phyloP scores from a whole-genome alignment of 306 rosid genomes.

The Pterocarpus macrocarpus region DNA sequence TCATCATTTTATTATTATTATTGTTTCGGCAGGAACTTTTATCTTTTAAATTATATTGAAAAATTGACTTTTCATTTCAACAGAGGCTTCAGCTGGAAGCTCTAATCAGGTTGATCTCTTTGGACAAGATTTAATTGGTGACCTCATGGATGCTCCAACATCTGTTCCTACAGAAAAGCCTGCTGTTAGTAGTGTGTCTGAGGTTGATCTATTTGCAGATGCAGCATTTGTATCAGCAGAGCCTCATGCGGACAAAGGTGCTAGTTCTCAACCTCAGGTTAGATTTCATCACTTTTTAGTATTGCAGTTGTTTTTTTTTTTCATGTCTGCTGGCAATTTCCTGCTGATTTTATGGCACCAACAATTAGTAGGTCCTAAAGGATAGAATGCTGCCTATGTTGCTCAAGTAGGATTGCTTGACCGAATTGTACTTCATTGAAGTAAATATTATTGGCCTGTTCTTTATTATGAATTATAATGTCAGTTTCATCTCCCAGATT shows the following conservation, averaged over 20 bases:
- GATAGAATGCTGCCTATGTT: constrained; percentile 22
- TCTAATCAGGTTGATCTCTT: constrained; percentile 83
- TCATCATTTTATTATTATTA: background rate
- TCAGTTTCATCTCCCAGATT: constrained; percentile 11
- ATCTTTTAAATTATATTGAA: constrained; percentile 38
- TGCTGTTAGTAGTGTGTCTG: constrained; percentile 58
- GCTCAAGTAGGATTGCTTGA: constrained; percentile 26
- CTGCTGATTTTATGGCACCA: constrained; percentile 17
- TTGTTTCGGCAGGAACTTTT: background rate
- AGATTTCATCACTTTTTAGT: background rate
- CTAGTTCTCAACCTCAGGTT: constrained; percentile 75
- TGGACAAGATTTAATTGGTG: constrained; percentile 84
- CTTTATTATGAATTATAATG: constrained; percentile 31
- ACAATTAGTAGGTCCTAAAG: constrained; percentile 27
- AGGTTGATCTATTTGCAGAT: constrained; percentile 96
- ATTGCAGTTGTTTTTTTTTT: constrained; percentile 13
- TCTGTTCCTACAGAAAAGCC: constrained; percentile 71
- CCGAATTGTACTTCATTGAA: constrained; percentile 21
- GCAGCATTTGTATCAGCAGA: constrained; percentile 86
- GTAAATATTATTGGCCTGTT: constrained; percentile 27
- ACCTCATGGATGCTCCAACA: constrained; percentile 87
- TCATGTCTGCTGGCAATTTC: constrained; percentile 4
- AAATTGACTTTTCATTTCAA: constrained; percentile 42
- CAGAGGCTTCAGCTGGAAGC: constrained; percentile 80
- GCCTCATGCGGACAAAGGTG: constrained; percentile 65